Evolutionary conservation across 352 stramenopile genomes (phyloP).

Genomic region (Pythium vanterpoolii): DNA sequence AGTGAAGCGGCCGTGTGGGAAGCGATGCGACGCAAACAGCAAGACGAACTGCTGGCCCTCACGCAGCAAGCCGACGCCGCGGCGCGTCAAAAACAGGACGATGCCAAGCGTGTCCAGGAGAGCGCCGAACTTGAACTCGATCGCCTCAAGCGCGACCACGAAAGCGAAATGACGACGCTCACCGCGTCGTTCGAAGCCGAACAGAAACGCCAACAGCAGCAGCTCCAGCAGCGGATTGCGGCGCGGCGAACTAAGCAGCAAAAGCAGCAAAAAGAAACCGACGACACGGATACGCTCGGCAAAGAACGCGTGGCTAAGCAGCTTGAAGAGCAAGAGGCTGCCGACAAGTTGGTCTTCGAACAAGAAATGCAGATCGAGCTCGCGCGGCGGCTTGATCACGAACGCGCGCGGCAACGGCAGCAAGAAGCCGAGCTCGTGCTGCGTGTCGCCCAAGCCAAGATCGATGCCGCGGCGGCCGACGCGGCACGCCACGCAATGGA

Average conservation of each 20-base stretch:
- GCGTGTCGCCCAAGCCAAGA: slow-evolving; percentile 35
- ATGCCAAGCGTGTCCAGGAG: slow-evolving; percentile 17
- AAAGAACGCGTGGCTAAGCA: slow-evolving; percentile 9
- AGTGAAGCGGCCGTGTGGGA: slow-evolving; percentile 33
- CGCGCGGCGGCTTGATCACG: slow-evolving; percentile 42
- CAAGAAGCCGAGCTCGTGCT: slow-evolving; percentile 44
- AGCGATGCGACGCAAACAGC: slow-evolving; percentile 20
- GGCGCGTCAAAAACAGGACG: slow-evolving; percentile 14
- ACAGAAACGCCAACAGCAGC: slow-evolving; percentile 38
- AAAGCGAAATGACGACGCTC: slow-evolving; percentile 53
- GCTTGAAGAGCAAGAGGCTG: slow-evolving; percentile 24
- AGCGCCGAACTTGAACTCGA: slow-evolving; percentile 44
- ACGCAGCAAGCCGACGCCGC: slow-evolving; percentile 11
- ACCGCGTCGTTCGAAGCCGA: slow-evolving; percentile 44
- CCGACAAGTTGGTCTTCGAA: slow-evolving; percentile 29
- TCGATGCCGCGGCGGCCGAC: slow-evolving; percentile 37
- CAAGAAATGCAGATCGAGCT: slow-evolving; percentile 32
- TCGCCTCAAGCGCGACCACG: slow-evolving; percentile 57
- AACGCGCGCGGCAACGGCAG: slow-evolving; percentile 45
- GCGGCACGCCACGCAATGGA: slow-evolving; percentile 42
- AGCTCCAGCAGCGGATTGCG: slow-evolving; percentile 64
- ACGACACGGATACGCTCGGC: slow-evolving; percentile 5
- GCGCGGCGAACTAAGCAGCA: slow-evolving; percentile 34
- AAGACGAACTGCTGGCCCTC: slow-evolving; percentile 11
- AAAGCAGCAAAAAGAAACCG: slow-evolving; percentile 33